Conservation (phyloP, 2,329 filamentous ascomycete species). For the Grosmannia clavigera region DNA sequence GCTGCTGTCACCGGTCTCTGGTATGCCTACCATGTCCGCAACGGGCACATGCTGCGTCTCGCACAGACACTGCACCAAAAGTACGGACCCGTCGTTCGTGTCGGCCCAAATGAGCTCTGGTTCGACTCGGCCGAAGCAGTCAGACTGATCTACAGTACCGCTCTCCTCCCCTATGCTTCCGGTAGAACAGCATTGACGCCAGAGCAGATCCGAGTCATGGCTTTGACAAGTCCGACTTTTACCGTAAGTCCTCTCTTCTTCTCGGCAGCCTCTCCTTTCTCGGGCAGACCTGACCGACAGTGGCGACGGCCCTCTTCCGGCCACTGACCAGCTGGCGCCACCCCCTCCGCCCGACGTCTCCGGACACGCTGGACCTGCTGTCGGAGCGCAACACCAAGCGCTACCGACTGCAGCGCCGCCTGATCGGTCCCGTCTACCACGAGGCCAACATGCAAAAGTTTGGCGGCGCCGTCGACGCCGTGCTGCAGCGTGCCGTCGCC, state of each 20-base stretch:
- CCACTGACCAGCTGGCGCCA: slow-evolving; percentile 27
- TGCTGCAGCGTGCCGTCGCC: slow-evolving; percentile 23
- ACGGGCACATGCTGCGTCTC: slow-evolving; percentile 28
- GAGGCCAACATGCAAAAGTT: slow-evolving; percentile 28
- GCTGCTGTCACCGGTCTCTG: slow-evolving; percentile 36
- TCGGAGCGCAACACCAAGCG: slow-evolving; percentile 33
- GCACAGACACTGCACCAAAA: slow-evolving; percentile 29
- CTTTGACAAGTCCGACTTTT: slow-evolving; percentile 40
- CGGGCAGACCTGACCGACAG: slow-evolving; percentile 15
- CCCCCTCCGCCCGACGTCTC: slow-evolving; percentile 20
- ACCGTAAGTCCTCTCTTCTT: slow-evolving; percentile 23
- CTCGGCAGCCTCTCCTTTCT: background rate
- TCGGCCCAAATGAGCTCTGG: slow-evolving; percentile 42
- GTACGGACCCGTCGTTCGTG: slow-evolving; percentile 39
- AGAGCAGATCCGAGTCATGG: slow-evolving; percentile 30
- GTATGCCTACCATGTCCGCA: slow-evolving; percentile 32
- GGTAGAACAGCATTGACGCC: background rate
- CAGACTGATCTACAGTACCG: slow-evolving; percentile 33
- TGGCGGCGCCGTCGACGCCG: slow-evolving; percentile 27
- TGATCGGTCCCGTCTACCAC: slow-evolving; percentile 37
- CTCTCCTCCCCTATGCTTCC: background rate
- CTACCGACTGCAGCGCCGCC: slow-evolving; percentile 35
- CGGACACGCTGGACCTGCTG: slow-evolving; percentile 36
- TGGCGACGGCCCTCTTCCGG: slow-evolving; percentile 31
- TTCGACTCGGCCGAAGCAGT: slow-evolving; percentile 35